Base-by-base conservation (phyloP, 176 grass and related monocot genomes). In the Dendrocalamus sinicus region DNA sequence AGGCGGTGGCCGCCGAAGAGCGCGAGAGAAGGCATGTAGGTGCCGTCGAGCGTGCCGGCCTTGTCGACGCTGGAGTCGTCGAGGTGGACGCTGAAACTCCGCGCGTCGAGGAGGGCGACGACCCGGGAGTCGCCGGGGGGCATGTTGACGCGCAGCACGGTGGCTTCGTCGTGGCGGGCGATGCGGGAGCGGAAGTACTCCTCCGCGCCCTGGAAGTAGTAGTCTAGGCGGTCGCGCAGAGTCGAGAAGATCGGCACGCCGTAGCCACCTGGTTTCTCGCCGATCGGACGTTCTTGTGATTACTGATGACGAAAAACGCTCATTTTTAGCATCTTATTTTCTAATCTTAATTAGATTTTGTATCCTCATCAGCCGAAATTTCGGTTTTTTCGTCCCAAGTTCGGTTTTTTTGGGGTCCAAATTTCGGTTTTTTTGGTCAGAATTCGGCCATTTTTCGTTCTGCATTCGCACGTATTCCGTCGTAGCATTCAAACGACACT, bases 81-180 rank as follows among this genome's bases (percentile, higher is more conserved):
- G 58, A 95, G 80, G 4, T 95, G 83, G 41, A 89, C 91, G 28
- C 74, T 69, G 93, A 93, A 95, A 79, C 91, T 95, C 51, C 39
- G 79, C 40, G 91, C 91, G 84, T 98, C 95, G 30, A 95, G 85
- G 76, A 98, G 24, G n/a, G 93, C 95, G 9, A 98, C 73, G 2
- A 95, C 91, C 45, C 72, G 87, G 77, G 88, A 43, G 83, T 93
- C 28, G 0, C 89, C 93, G 10, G 93, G 95, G 0, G 91, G 91
- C 50, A 95, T 80, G 78, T 90, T 93, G 5, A 95, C 39, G 45
- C 91, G 93, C 43, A 98, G 52, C 53, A 98, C 95, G 44, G 93
- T 98, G 84, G 89, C 89, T 62, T 91, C 90, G 78, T 86, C 28
- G 28, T 28, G 28, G 28, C 28, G 28, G 28, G 28, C 28, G 28